Base-by-base conservation (phyloP, 2,329 filamentous ascomycete species). In the Penicillium sp. region DNA sequence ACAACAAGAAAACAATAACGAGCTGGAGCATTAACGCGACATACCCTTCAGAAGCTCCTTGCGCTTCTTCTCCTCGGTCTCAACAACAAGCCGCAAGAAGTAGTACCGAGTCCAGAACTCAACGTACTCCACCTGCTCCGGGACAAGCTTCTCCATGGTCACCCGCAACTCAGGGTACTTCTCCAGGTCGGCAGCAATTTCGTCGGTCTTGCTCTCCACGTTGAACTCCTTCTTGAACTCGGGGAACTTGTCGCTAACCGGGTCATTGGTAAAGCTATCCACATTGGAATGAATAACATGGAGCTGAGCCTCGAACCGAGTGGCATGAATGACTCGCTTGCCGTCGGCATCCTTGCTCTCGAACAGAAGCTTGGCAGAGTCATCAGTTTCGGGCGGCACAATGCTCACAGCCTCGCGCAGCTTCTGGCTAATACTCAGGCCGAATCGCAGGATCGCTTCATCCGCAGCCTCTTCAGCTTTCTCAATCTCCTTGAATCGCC, bases 21-120 rank as follows among this genome's bases (percentile, higher is more conserved):
- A 33, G 30, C 12, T 50, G 9, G 28, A 13, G 15, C 12, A 47
- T 13, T 19, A 33, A 38, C n/a, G 38, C 51, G 62, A 78, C 85
- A 65, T 82, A 96, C 94, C 94, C 79, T 96, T 96, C 24, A 99
- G 82, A 60, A 99, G 85, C 77, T 99, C 95, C 70, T 90, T 89
- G 76, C 95, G 85, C 76, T 92, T 88, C 72, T 90, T 89, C 80
- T 99, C 95, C 61, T 97, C 93, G 28, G 91, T 93, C 81, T 98
- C 94, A 65, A 99, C 91, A 17, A 95, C 92, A 73, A 96, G 90
- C 72, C 94, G 86, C 65, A 98, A 81, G 82, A 97, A 99, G 77
- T 98, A 98, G 79, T 99, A 99, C 59, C 95, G 86, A 75, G 86
- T 90, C 94, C 95, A 99, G 76, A 99, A 99, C 56, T 90, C 86